phyloP scores from a whole-genome alignment of 148 eudicot species.

The Linanthus parryae region DNA sequence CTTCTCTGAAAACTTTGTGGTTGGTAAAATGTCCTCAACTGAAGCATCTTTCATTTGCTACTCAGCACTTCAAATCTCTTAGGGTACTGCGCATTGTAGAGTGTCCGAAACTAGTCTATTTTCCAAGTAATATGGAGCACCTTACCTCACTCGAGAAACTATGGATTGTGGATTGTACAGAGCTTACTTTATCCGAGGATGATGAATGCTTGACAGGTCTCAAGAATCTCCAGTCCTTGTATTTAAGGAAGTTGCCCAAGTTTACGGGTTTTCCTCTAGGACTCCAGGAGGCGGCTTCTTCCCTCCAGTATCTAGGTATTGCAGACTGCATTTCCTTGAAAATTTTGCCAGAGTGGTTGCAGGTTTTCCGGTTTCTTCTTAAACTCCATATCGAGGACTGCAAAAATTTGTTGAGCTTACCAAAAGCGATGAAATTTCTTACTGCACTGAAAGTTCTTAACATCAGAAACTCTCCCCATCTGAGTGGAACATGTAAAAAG shows the following conservation, averaged over 20 bases:
- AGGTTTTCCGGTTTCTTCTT: slow-evolving; percentile 17
- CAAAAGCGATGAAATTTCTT: too few species aligned
- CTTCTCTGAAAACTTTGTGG: slow-evolving; percentile 14
- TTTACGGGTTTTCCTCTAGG: slow-evolving; percentile 22
- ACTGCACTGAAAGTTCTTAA: too few species aligned
- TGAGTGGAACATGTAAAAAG: too few species aligned
- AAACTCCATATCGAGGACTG: slow-evolving; percentile 31
- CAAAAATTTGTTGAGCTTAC: slow-evolving; percentile 19
- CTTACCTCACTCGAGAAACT: slow-evolving; percentile 31
- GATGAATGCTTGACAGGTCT: slow-evolving; percentile 32
- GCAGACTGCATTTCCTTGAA: slow-evolving; percentile 18
- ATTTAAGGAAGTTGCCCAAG: slow-evolving; percentile 22
- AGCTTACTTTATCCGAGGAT: slow-evolving; percentile 22
- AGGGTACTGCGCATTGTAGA: slow-evolving; percentile 18
- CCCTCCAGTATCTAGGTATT: slow-evolving; percentile 26
- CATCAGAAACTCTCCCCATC: too few species aligned
- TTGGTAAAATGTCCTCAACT: slow-evolving; percentile 18
- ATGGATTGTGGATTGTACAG: slow-evolving; percentile 32
- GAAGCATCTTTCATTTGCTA: slow-evolving; percentile 20
- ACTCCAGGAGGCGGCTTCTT: slow-evolving; percentile 18
- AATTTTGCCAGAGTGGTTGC: slow-evolving; percentile 26
- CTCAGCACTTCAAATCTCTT: slow-evolving; percentile 21
- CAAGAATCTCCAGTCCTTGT: slow-evolving; percentile 16
- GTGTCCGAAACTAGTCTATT: slow-evolving; percentile 28
- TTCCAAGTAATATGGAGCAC: slow-evolving; percentile 25